Base-by-base conservation (phyloP, 2,329 filamentous ascomycete species). In the Drechslera avenae region DNA sequence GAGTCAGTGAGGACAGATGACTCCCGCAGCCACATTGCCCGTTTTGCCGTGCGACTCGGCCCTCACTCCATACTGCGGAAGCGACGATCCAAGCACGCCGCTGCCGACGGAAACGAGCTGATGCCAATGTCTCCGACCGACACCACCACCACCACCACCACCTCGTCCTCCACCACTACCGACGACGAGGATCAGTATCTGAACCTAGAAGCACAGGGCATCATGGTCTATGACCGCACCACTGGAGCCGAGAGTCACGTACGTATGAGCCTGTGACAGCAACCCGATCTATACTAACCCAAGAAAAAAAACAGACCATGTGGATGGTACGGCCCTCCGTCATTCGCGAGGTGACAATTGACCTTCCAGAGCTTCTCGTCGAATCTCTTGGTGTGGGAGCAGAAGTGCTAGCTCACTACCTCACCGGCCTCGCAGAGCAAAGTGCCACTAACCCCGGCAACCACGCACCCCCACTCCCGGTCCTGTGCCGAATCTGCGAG, bases 301-400 rank as follows among this genome's bases (percentile, higher is more conserved):
- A 46, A n/a, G n/a, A n/a, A n/a, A n/a, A n/a, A n/a, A n/a, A 52
- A 43, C 64, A 96, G 90, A 96, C 91, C 14, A 99, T 99, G 95
- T 99, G 94, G 94, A 99, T 99, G 91, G 85, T 99, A 62, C 89
- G 94, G 59, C 94, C 93, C 2, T 96, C 91, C 75, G 87, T 91
- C 33, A 83, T 93, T 5, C 85, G 91, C 60, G 92, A 97, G 78
- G 90, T 99, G 68, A 95, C 95, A 58, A 97, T 99, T 63, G 94
- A 97, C 71, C 83, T 99, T 5, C 93, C 95, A 13, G 81, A 86
- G 50, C 79, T 96, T 21, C 87, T 99, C 53, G 92, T 97, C 43
- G 92, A 97, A 66, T 93, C 92, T 1, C 82, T 99, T 13, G 94
- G 94, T 31, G 92, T 96, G 21, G 94, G 94, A 32, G 95, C 94